Evolutionary conservation across 1,284 basidiomycete species (phyloP), one percentile per base, ranked within the genome.

Genomic region (Erythrobasidium hasegawianum): DNA sequence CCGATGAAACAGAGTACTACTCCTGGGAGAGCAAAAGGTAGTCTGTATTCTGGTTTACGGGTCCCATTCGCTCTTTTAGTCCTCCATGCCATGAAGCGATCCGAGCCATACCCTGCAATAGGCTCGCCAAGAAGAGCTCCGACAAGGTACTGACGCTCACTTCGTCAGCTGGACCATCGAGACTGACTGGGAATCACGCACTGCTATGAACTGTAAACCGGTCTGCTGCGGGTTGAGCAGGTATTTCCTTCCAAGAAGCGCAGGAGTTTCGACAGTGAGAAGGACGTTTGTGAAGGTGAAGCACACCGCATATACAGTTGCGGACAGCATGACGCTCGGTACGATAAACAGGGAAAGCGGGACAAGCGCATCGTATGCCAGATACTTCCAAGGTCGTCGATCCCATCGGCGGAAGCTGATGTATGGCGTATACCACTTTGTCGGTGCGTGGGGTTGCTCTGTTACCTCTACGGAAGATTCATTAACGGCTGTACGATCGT

Each of bases 201-300:
- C 45, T 0, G 50, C 57, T 24, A 62, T 54, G 55, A 60, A 67
- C 43, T 71, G 68, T 2, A 69, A 39, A 5, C 70, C 70, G 11
- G 55, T 49, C 13, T 68, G 62, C n/a, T 71, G 70, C 1, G 66
- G 20, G 22, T 69, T 71, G 54, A 71, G 56, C 10, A 8, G 24
- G 41, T 58, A 65, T 26, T 68, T 69, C 20, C 57, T 47, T 0
- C 70, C 68, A 2, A 71, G 52, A 0, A 70, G 56, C 0, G 61
- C 11, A 4, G 70, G 70, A 22, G 68, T 70, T 53, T 71, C 70
- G 59, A 71, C 64, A 2, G 64, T 67, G 27, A 26, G 49, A n/a
- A 57, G 26, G 14, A 69, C 69, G 50, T 61, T 65, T 14, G 58
- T 55, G 59, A 68, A 71, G 1, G 62, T 18, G 56, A 71, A 71